Evolutionary conservation across 768 basidiomycete species (phyloP), one percentile per base, ranked within the genome.

Genomic region (Harrya chromipes): DNA sequence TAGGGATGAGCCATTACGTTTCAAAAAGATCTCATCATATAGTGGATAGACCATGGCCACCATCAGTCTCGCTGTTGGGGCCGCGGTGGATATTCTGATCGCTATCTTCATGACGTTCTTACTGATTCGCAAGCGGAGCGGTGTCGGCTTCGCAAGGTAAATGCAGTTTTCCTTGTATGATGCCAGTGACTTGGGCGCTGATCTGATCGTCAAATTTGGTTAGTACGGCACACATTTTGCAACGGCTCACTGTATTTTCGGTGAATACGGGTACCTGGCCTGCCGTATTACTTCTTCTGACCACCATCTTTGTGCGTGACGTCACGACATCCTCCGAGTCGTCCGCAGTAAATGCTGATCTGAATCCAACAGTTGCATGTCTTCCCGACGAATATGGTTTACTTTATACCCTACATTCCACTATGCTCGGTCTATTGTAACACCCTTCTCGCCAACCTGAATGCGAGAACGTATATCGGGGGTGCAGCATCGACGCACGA

Each of bases 271-370:
- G 77, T 1, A 72, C 82, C 14, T 75, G 74, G 4, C 72, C 27
- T 11, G 27, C 27, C 27, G 27, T 27, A 5, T 27, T 27, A 6
- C 8, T 9, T n/a, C 81, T 81, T 63, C 73, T 75, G 1, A 71
- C 19, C 24, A 11, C 13, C 13, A 83, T 43, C 78, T 79, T 2
- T 77, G 83, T 49, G 54, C 36, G 19, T 82, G 82, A 5, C 6
- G 1, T 13, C 29, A 5, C 29, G 12, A 11, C 6, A 2, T 2
- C 2, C 12, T 4, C 12, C 10, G 26, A 26, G 6, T 26, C 8
- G 5, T 6, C 29, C 2, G 5, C 9, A 29, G 12, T 13, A 3
- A 6, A 12, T 11, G 2, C 11, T 29, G 29, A 29, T 29, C 10
- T 13, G 29, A 6, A 29, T 12, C 2, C 29, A 7, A 29, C 9